phyloP scores from a whole-genome alignment of 1,139 yeast genomes.

The Yamadazyma pseudoaaseri region DNA sequence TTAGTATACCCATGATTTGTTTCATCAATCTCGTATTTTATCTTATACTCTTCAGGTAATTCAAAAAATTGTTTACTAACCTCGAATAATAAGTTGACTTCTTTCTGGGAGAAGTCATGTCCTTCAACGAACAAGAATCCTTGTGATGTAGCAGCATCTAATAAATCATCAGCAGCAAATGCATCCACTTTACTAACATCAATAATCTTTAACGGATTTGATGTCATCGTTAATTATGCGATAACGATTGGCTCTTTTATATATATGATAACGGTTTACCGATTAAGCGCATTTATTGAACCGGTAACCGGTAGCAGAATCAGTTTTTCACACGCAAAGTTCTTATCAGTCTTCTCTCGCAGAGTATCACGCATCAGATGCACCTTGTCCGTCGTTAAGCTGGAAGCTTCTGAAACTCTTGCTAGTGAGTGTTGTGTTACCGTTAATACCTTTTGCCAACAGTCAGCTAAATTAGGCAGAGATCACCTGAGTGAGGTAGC shows the following conservation, averaged over 20 bases:
- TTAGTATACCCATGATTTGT: slow-evolving; percentile 65
- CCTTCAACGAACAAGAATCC: slow-evolving; percentile 77
- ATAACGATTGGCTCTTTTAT: background rate
- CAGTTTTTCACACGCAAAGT: too few relatives aligned
- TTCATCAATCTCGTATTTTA: slow-evolving; percentile 43
- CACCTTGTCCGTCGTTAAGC: too few relatives aligned
- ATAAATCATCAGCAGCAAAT: slow-evolving; percentile 48
- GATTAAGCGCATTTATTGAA: too few relatives aligned
- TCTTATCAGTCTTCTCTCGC: too few relatives aligned
- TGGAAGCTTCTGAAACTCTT: too few relatives aligned
- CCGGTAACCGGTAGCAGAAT: too few relatives aligned
- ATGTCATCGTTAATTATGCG: slow-evolving; percentile 1
- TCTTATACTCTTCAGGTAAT: slow-evolving; percentile 50
- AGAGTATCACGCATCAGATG: too few relatives aligned
- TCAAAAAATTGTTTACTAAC: slow-evolving; percentile 58
- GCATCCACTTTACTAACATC: slow-evolving; percentile 51
- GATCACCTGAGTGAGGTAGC: too few relatives aligned
- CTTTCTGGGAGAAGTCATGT: slow-evolving; percentile 59
- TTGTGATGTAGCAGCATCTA: slow-evolving; percentile 64
- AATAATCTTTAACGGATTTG: slow-evolving; percentile 48
- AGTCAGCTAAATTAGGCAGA: too few relatives aligned
- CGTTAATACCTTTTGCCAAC: too few relatives aligned
- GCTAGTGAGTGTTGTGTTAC: too few relatives aligned
- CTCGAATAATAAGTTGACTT: slow-evolving; percentile 54
- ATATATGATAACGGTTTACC: background rate